phyloP scores from a whole-genome alignment of 2,329 filamentous ascomycete genomes.

The Aureobasidium sp. region DNA sequence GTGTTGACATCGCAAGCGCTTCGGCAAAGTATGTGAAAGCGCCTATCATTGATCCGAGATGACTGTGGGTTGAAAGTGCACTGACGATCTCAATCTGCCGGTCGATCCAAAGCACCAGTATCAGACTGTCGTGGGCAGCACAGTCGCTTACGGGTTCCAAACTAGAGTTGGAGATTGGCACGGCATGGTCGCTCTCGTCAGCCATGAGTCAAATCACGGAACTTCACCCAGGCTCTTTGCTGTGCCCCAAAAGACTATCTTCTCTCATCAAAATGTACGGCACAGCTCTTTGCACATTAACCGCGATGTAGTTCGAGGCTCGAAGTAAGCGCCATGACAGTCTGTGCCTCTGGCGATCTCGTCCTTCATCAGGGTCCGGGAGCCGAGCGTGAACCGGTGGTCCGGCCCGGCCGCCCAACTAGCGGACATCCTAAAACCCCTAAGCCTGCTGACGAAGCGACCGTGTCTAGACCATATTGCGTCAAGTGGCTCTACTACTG shows the following conservation, averaged over 20 bases:
- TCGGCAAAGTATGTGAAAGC: background rate
- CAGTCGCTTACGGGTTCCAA: no score
- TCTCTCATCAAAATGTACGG: background rate
- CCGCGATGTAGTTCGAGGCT: background rate
- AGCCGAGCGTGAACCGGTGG: conserved; percentile 14
- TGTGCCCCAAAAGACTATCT: background rate
- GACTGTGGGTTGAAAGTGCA: background rate
- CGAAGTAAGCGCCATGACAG: background rate
- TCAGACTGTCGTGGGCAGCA: no score
- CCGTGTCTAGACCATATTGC: background rate
- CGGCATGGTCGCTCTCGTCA: no score
- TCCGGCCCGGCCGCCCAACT: background rate
- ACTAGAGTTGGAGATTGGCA: no score
- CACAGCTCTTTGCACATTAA: background rate
- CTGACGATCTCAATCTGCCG: background rate
- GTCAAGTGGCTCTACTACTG: no score
- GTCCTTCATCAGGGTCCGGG: background rate
- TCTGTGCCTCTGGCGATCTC: conserved; percentile 4
- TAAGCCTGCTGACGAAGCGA: background rate
- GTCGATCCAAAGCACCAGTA: background rate
- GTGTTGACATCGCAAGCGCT: background rate
- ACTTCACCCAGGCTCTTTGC: background rate
- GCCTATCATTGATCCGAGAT: background rate
- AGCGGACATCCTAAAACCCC: background rate
- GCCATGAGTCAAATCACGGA: background rate